Evolutionary conservation across 345 rosid genomes (phyloP), one percentile per base, ranked within the genome.

Genomic region (Durio zibethinus): DNA sequence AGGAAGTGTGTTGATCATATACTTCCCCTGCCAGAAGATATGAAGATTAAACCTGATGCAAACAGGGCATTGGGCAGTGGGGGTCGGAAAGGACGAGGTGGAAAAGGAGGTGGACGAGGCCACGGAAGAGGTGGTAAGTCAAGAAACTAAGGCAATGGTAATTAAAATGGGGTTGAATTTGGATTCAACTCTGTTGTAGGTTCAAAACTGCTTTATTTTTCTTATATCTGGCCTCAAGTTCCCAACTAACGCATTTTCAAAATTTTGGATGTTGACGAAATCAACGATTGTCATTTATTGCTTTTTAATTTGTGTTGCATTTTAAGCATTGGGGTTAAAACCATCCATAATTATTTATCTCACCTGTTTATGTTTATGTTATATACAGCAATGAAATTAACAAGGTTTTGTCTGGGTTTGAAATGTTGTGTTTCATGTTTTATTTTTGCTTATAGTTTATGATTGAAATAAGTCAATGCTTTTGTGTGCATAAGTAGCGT

Each of bases 1-100:
- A 90, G 95, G 88, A 93, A 96, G 87, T 96, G 98, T 77, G 97
- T 96, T 73, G 94, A 96, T 81, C 86, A 90, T 16, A 90, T 94
- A 66, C 89, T 94, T 73, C 93, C 98, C 2, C 76, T 96, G 78
- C 99, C 98, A 20, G 98, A 92, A n/a, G 88, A 92, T 79, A 87
- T 97, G 97, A 88, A 89, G 84, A 74, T 14, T 14, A 90, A 87
- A 59, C 75, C 79, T 7, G 84, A 82, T 42, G 86, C 54, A 52
- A 85, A 87, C 74, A 85, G 73, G 77, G 87, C 80, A 29, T 80
- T 70, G 1, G 84, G 88, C 20, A 85, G 89, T 2, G 84, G 88
- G 0, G 71, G 88, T 11, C 79, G 87, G 1, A 87, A 78, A 57
- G 90, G 90, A 20, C 77, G 86, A 10, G 91, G 93, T 12, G 91